Base-by-base conservation (phyloP, 73 alveolate species). In the Durusdinium trenchii region DNA sequence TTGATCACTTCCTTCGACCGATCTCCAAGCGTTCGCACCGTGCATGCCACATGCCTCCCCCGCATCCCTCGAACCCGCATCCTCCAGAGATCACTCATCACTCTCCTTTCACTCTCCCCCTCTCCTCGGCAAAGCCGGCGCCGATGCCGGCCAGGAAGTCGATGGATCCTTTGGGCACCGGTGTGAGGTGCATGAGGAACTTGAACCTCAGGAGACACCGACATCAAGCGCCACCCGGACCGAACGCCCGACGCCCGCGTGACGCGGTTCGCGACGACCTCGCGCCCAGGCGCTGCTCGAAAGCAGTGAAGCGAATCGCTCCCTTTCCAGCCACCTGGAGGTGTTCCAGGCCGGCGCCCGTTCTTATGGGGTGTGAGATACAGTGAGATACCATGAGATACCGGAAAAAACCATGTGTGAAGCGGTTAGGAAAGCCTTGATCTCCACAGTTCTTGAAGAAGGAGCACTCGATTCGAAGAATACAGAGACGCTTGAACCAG, bases 111-210 rank as follows among this genome's bases (percentile, higher is more conserved):
- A 16, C 42, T 23, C 45, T 18, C 38, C 76, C 28, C 57, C 46
- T 81, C n/a, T 54, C 95, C 98, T 92, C 98, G 0, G 93, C 91
- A 42, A 94, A 94, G 61, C 99, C 99, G 26, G 99, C 99, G 26
- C 99, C 99, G 51, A 94, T 94, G 67, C 99, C 99, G 4, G 93
- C 99, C 16, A 94, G 93, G 93, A 94, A 94, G 83, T 94, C 99
- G 47, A 94, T 51, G 51, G 93, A 75, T 51, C 84, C 93, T 32
- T 36, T 54, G 48, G 99, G 99, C 78, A 50, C 98, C 30, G 94
- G 94, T 23, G 78, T 43, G 78, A 91, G 57, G 69, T 91, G 87
- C 98, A 91, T 46, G 64, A 91, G 98, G 76, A 91, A 67, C 60
- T 91, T 91, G 98, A 87, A 60, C 83, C 95, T 86, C 48, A 62